Conservation (phyloP, 1,284 basidiomycete genomes). For the Thelephora terrestris region DNA sequence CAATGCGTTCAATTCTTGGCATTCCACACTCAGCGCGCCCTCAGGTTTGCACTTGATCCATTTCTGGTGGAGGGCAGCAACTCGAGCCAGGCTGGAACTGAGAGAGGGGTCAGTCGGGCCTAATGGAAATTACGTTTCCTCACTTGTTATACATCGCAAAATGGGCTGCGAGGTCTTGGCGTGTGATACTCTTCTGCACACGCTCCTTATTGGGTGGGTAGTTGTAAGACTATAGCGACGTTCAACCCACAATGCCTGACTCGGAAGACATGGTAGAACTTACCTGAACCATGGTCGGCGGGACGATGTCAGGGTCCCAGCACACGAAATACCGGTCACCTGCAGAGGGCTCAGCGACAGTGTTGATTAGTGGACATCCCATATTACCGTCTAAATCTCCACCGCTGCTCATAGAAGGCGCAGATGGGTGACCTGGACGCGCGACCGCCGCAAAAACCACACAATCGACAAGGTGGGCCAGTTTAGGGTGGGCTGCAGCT, state of each 20-base stretch:
- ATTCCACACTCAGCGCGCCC: slow-evolving; percentile 52
- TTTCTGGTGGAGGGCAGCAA: slow-evolving; percentile 43
- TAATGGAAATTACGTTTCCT: slow-evolving; percentile 9
- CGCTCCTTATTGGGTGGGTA: slow-evolving; percentile 52
- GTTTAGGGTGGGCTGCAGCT: slow-evolving; percentile 37
- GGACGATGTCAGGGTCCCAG: slow-evolving; percentile 58
- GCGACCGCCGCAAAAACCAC: slow-evolving; percentile 48
- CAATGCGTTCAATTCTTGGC: slow-evolving; percentile 57
- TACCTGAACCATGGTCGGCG: slow-evolving; percentile 41
- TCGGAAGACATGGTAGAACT: slow-evolving; percentile 1
- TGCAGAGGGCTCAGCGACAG: slow-evolving; percentile 14
- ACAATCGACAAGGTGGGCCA: slow-evolving; percentile 52
- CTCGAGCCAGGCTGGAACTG: slow-evolving; percentile 43
- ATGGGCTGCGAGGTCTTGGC: slow-evolving; percentile 47
- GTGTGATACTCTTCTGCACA: slow-evolving; percentile 33
- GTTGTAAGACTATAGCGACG: slow-evolving; percentile 41
- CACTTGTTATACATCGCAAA: slow-evolving; percentile 57
- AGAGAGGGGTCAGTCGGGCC: background rate
- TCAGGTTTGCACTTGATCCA: slow-evolving; percentile 45
- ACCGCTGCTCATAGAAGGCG: slow-evolving; percentile 59
- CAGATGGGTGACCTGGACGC: slow-evolving; percentile 37
- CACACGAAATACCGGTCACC: slow-evolving; percentile 59
- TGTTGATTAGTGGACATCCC: background rate
- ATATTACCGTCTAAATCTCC: slow-evolving; percentile 46
- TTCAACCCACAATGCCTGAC: background rate